phyloP scores from a whole-genome alignment of 306 rosid genomes.

The Ormosia emarginata region DNA sequence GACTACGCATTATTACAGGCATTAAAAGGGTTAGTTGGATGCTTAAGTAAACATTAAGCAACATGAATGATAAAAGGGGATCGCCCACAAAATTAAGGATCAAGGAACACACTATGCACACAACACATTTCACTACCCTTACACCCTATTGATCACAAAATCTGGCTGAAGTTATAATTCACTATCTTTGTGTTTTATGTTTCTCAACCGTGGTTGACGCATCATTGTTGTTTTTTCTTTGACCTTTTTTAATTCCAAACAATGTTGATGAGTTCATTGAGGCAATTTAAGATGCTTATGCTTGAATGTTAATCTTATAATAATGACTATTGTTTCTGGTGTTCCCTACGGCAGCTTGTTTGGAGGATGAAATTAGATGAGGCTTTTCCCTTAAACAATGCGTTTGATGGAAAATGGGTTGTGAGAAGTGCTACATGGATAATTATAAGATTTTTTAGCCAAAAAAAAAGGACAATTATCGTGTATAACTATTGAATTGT shows the following conservation, averaged over 20 bases:
- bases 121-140: neutral
- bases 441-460: neutral
- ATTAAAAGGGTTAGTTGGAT: constrained; percentile 33
- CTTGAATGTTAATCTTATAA: neutral
- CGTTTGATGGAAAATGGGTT: neutral
- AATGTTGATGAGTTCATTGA: neutral
- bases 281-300: neutral
- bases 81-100: neutral
- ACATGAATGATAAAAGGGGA: constrained; percentile 30
- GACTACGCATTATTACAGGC: constrained; percentile 27
- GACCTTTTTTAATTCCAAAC: neutral
- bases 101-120: neutral
- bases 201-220: neutral
- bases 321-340: neutral
- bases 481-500: too few species aligned
- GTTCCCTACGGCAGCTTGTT: neutral
- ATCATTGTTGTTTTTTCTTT: neutral
- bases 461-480: too few species aligned
- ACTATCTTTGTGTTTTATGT: neutral
- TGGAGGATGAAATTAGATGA: neutral
- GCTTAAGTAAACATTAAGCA: constrained; percentile 48
- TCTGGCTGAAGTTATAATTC: neutral
- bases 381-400: neutral
- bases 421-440: neutral
- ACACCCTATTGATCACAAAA: neutral